phyloP scores from a whole-genome alignment of 108 stramenopile genomes.

The Aurantiochytrium sp. region DNA sequence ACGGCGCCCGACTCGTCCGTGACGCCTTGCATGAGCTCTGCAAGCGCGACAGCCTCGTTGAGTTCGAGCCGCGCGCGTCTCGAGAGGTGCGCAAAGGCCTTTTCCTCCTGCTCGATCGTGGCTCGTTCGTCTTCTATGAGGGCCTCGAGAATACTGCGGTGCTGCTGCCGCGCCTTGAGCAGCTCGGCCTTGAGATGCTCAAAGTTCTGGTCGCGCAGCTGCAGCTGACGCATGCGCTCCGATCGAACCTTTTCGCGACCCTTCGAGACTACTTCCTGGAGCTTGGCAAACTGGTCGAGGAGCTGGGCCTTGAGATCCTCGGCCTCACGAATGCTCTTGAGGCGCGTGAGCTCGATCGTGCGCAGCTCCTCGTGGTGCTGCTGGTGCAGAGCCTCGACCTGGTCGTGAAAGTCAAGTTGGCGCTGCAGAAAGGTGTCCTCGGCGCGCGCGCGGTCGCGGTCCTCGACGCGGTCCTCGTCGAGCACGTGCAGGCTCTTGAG shows the following conservation, averaged over 20 bases:
- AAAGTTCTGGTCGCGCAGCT: constrained; percentile 34
- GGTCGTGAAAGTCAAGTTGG: constrained; percentile 41
- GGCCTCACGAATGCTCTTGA: constrained; percentile 34
- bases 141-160: constrained; percentile 39
- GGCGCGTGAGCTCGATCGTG: constrained; percentile 27
- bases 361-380: constrained; percentile 37
- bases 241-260: constrained; percentile 33
- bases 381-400: constrained; percentile 42
- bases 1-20: background rate
- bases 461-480: constrained; percentile 41
- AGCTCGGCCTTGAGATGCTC: constrained; percentile 34
- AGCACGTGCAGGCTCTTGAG: constrained; percentile 36
- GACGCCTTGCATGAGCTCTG: background rate
- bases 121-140: constrained; percentile 35
- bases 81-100: constrained; percentile 34
- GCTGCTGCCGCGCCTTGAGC: constrained; percentile 34
- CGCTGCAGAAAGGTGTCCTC: constrained; percentile 36
- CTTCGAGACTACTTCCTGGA: constrained; percentile 36
- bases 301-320: constrained; percentile 40
- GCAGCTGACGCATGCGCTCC: background rate
- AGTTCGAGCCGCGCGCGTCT: constrained; percentile 3
- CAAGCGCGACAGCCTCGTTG: constrained; percentile 36
- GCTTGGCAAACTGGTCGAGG: constrained; percentile 35
- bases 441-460: constrained; percentile 35
- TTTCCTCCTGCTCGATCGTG: constrained; percentile 39